These are phyloP conservation scores for Globisporangium iwayamae DNA, from an alignment of 352 stramenopile species.

Conservation along the genomic window DNA sequence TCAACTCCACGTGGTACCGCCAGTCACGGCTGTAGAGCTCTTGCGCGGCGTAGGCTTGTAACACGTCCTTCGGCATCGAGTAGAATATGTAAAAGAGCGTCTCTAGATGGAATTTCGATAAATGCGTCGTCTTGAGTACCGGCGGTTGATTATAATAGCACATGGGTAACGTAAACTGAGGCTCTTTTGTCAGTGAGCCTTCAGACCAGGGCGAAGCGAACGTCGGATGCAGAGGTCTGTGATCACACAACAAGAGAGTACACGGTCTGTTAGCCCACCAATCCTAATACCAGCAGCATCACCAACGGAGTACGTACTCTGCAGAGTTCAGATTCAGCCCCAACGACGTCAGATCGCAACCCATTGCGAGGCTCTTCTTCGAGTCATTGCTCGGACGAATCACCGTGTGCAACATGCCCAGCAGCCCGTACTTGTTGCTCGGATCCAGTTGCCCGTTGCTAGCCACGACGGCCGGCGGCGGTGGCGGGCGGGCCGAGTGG, in stretches of 20 bases:
- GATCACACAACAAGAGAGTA: neutral
- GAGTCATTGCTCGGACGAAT: conserved; percentile 63
- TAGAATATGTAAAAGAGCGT: conserved; percentile 99
- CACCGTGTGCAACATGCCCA: conserved; percentile 80
- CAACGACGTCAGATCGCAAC: conserved; percentile 77
- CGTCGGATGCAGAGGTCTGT: conserved; percentile 68
- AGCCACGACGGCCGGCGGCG: conserved; percentile 6
- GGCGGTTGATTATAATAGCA: conserved; percentile 93
- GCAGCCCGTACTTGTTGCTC: conserved; percentile 72
- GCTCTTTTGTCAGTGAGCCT: conserved; percentile 69
- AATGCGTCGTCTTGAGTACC: conserved; percentile 96
- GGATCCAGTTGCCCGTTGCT: conserved; percentile 53
- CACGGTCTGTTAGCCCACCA: conserved; percentile 1
- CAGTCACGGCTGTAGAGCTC: conserved; percentile 94
- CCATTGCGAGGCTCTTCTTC: conserved; percentile 76
- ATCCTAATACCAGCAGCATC: neutral
- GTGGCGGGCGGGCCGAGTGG: conserved; percentile 22
- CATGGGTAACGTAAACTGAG: conserved; percentile 77
- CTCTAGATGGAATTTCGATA: conserved; percentile 98
- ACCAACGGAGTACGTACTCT: conserved; percentile 46
- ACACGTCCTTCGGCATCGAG: conserved; percentile 96
- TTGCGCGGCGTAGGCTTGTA: conserved; percentile 91
- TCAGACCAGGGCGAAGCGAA: conserved; percentile 83
- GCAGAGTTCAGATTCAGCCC: conserved; percentile 82
- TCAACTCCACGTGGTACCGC: conserved; percentile 96